A percentile compares a stretch with the other conserved stretches of the same genome.
Evolutionary conservation across 345 rosid species (phyloP).

Genomic region (Raphanus sativus): DNA sequence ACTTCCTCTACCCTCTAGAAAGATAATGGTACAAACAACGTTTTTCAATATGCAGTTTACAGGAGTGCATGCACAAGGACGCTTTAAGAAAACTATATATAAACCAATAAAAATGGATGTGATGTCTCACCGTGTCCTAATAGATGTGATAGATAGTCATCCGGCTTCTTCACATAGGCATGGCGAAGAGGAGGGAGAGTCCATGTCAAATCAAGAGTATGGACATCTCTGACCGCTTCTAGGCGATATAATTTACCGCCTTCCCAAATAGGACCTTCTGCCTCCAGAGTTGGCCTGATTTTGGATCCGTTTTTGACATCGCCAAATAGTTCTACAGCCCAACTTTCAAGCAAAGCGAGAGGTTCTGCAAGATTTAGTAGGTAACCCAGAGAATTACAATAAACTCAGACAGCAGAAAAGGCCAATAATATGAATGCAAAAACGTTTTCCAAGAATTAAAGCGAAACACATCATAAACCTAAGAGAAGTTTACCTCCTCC

Average conservation of each 20-base stretch:
- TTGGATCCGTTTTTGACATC: conserved; percentile 65
- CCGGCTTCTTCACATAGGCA: conserved; percentile 87
- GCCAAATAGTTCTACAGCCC: conserved; percentile 82
- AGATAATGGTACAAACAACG: conserved; percentile 27
- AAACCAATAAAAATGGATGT: conserved; percentile 5
- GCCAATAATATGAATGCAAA: background rate
- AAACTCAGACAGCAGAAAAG: conserved; percentile 8
- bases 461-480: conserved; percentile 20
- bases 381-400: background rate
- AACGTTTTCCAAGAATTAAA: background rate
- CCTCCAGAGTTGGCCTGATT: conserved; percentile 53
- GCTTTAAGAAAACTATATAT: too few relatives aligned
- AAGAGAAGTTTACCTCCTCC: conserved; percentile 77
- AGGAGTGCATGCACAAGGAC: conserved; percentile 6
- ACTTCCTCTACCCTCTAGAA: conserved; percentile 98
- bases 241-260: conserved; percentile 75
- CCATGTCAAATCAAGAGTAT: conserved; percentile 85
- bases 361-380: conserved; percentile 59
- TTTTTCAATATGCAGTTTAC: conserved; percentile 10
- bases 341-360: conserved; percentile 80
- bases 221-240: conserved; percentile 89
- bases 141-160: conserved; percentile 93
- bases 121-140: conserved; percentile 79
- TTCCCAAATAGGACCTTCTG: conserved; percentile 77
- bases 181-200: conserved; percentile 84